These are phyloP conservation scores for Helicostylum pulchrum DNA, from an alignment of 192 early-diverging fungal species.

Conservation along the genomic window DNA sequence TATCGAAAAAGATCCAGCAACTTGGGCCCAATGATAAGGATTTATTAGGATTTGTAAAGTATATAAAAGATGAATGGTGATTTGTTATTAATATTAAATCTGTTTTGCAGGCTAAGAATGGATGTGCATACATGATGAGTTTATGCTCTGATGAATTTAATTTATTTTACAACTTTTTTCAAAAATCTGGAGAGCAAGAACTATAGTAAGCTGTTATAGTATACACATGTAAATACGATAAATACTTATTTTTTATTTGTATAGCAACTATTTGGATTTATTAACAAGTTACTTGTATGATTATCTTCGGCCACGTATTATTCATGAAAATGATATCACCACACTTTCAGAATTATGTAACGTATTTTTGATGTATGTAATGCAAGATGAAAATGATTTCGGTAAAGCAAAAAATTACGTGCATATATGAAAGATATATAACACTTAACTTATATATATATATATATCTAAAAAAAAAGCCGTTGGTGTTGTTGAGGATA, in stretches of 20 bases:
- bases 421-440: too few relatives aligned
- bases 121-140: slow-evolving; percentile 81
- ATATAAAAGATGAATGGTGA: neutral
- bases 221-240: neutral
- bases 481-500: slow-evolving; percentile 39
- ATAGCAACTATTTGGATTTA: slow-evolving; percentile 71
- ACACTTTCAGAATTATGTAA: slow-evolving; percentile 80
- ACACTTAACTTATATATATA: neutral
- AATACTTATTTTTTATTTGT: neutral
- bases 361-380: slow-evolving; percentile 60
- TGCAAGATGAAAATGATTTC: slow-evolving; percentile 33
- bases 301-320: slow-evolving; percentile 81
- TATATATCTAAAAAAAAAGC: slow-evolving; percentile 15
- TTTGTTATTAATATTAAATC: too few relatives aligned
- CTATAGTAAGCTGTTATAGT: slow-evolving; percentile 56
- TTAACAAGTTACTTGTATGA: slow-evolving; percentile 77
- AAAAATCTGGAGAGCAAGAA: slow-evolving; percentile 61
- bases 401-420: neutral
- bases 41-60: slow-evolving; percentile 55
- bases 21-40: slow-evolving; percentile 50
- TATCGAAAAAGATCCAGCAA: slow-evolving; percentile 59
- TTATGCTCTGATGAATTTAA: slow-evolving; percentile 82
- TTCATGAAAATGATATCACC: slow-evolving; percentile 80
- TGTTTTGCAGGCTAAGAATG: slow-evolving; percentile 57
- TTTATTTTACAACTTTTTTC: slow-evolving; percentile 80